Evolutionary conservation across 352 stramenopile species (phyloP), one percentile per base, ranked within the genome.

Genomic region (Albugo laibachii): DNA sequence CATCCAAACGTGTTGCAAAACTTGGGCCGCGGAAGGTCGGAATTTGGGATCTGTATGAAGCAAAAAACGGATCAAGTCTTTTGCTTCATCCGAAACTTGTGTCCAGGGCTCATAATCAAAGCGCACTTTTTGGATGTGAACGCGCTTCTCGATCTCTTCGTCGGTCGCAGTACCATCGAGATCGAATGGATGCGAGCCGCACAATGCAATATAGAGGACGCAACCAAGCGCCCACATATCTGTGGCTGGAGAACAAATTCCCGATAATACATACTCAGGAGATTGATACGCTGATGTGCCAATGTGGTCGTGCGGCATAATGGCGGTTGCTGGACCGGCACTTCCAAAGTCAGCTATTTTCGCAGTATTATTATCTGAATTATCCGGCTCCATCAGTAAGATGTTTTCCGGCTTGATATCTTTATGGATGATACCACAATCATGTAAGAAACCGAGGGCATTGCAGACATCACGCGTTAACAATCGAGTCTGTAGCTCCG

Each of bases 151-250:
- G 20, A 97, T 84, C 39, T 85, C 66, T 5, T 75, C 62, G 57
- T 96, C 86, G 0, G 71, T 73, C 11, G 79, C 64, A 46, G 68
- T 74, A 13, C 83, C 84, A 38, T 91, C 66, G 15, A 96, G 46
- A 61, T 96, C 89, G 61, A 95, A 96, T 21, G 89, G 89, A 59
- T 96, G 87, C 13, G 78, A 60, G 36, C 87, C 85, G 27, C 79
- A 89, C 11, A 97, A 67, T 68, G 94, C 83, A 46, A 96, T 95
- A 63, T 96, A 96, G 5, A 96, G 65, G 63, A 96, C 94, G 38
- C 92, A 87, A 24, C 89, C 89, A 10, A 96, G 56, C 0, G 72
- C 65, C 76, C 76, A 89, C 64, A 86, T 80, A 59, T 89, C 76
- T 15, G 65, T 76, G 11, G 66, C 69, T 10, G 63, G 65, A 0